A percentile compares a stretch with the other conserved stretches of the same genome.
Conservation (phyloP, 2,329 filamentous ascomycete genomes). For the Hypoxylon sp. region DNA sequence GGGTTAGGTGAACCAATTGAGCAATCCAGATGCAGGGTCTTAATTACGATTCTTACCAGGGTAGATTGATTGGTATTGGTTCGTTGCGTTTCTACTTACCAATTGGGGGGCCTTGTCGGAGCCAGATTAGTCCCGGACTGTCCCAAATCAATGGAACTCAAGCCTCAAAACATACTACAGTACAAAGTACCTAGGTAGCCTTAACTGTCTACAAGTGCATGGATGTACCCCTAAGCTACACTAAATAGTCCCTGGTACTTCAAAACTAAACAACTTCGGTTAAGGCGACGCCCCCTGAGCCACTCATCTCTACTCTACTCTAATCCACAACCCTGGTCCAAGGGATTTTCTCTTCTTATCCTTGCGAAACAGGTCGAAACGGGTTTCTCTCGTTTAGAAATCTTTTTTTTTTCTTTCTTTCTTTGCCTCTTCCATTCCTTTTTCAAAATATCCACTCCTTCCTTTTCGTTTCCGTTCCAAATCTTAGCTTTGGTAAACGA, state of each 20-base stretch:
- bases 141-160: slow-evolving; percentile 39
- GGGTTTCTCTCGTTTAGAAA: slow-evolving; percentile 24
- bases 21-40: slow-evolving; percentile 35
- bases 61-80: too few relatives aligned
- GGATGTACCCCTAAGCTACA: background rate
- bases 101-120: slow-evolving; percentile 21
- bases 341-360: slow-evolving; percentile 31
- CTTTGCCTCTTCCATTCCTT: slow-evolving; percentile 22
- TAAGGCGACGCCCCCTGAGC: slow-evolving; percentile 32
- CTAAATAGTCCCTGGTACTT: slow-evolving; percentile 1
- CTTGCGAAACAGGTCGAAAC: slow-evolving; percentile 35
- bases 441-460: slow-evolving; percentile 34
- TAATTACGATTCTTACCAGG: slow-evolving; percentile 20
- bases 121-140: slow-evolving; percentile 30
- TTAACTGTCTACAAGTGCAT: background rate
- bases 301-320: slow-evolving; percentile 24
- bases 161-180: slow-evolving; percentile 24
- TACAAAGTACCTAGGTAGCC: slow-evolving; percentile 3
- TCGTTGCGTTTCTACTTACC: slow-evolving; percentile 6
- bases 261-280: slow-evolving; percentile 1
- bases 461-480: slow-evolving; percentile 28
- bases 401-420: slow-evolving; percentile 19
- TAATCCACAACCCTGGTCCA: slow-evolving; percentile 29
- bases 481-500: slow-evolving; percentile 26
- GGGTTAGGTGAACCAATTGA: slow-evolving; percentile 21